Evolutionary conservation across 164 flowering plant species (phyloP).

Genomic region (Nymphaea thermarum): DNA sequence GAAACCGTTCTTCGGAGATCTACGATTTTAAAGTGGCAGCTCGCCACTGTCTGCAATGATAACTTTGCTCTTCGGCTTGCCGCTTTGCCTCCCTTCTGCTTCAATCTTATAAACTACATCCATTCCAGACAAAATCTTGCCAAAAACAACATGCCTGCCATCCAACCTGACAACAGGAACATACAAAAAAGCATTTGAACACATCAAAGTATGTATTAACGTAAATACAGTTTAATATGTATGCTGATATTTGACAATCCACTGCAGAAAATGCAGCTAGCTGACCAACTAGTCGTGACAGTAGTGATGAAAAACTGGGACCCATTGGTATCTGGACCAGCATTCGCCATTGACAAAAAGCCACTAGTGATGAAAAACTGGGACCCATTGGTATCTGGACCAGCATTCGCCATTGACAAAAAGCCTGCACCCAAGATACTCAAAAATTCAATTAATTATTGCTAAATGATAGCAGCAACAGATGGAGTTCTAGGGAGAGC

Average conservation of each 20-base stretch:
- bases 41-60: conserved; percentile 69
- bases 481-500: no score
- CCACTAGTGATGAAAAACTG: conserved; percentile 97
- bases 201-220: neutral
- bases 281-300: conserved; percentile 90
- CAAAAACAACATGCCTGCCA: conserved; percentile 89
- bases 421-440: neutral
- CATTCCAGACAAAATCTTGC: conserved; percentile 89
- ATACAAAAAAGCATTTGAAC: neutral
- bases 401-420: conserved; percentile 97
- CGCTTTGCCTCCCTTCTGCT: conserved; percentile 62
- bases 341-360: conserved; percentile 91
- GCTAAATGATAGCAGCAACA: no score
- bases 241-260: neutral
- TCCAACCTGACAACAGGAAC: conserved; percentile 63
- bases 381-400: conserved; percentile 83
- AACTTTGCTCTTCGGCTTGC: conserved; percentile 61
- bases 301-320: conserved; percentile 98
- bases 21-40: conserved; percentile 18
- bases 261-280: neutral
- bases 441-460: no score
- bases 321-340: conserved; percentile 87
- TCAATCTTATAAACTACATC: conserved; percentile 79
- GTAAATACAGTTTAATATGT: no score
- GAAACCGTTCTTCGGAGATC: no score